A percentile compares a stretch with the other conserved stretches of the same genome.
Evolutionary conservation across 2,329 filamentous ascomycete species (phyloP).

Genomic region (Sarocladiaceae sp.): DNA sequence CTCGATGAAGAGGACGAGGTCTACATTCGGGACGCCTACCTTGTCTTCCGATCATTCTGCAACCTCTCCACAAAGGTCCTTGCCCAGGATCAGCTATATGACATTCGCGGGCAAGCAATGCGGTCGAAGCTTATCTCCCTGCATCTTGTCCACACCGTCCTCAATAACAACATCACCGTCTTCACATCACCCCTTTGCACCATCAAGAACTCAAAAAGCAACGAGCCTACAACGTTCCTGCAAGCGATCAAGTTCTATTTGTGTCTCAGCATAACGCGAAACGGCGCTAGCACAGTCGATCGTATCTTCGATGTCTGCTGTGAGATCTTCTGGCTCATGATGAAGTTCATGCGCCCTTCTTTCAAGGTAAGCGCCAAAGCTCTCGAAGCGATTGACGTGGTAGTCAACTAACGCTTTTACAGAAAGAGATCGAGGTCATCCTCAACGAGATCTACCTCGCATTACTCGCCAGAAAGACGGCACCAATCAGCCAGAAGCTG

Average conservation of each 20-base stretch:
- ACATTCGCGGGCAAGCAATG: conserved; percentile 92
- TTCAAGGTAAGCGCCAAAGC: conserved; percentile 63
- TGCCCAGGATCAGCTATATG: conserved; percentile 83
- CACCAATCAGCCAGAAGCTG: conserved; percentile 84
- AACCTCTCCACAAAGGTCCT: conserved; percentile 92
- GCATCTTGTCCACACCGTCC: conserved; percentile 88
- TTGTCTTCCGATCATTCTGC: conserved; percentile 96
- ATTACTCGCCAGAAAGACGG: conserved; percentile 79
- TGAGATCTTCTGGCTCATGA: conserved; percentile 97
- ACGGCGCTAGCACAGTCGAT: conserved; percentile 88
- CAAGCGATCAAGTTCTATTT: conserved; percentile 97
- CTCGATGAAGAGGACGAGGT: conserved; percentile 81
- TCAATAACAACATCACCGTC: conserved; percentile 88
- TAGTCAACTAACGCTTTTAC: conserved; percentile 22
- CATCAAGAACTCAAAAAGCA: conserved; percentile 84
- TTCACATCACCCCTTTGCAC: conserved; percentile 90
- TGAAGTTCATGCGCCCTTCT: conserved; percentile 85
- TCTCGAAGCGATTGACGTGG: neutral
- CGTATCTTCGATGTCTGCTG: conserved; percentile 91
- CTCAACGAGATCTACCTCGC: conserved; percentile 95
- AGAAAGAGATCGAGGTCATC: conserved; percentile 97
- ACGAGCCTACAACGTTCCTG: conserved; percentile 82
- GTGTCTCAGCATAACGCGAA: conserved; percentile 88
- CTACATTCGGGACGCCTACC: conserved; percentile 92
- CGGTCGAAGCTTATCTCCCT: conserved; percentile 92